A percentile compares a stretch with the other conserved stretches of the same genome.
Conservation (phyloP, 176 grass and related monocot species). For the Avena insularis region DNA sequence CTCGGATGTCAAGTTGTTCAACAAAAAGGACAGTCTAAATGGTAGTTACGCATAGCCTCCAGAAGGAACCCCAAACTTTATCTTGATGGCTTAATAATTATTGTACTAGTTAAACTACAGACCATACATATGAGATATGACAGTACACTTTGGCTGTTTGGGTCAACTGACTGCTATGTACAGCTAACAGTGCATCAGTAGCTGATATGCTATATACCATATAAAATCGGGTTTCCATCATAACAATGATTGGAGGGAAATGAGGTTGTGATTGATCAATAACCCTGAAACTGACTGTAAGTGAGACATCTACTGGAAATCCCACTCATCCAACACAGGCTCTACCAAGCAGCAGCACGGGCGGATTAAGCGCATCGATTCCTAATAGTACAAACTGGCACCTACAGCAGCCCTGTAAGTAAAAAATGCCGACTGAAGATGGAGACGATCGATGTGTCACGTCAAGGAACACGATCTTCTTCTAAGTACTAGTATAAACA, state of each 20-base stretch:
- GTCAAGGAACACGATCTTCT: neutral
- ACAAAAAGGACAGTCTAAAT: neutral
- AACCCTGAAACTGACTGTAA: neutral
- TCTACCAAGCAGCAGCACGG: neutral
- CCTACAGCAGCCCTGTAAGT: neutral
- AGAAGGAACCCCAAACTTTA: neutral
- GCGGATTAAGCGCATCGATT: neutral
- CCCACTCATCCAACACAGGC: neutral
- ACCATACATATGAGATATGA: no score
- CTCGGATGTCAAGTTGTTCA: neutral
- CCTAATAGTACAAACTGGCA: neutral
- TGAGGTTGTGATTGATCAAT: neutral
- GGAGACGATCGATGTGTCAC: neutral
- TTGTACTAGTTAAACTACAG: no score
- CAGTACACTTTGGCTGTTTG: neutral
- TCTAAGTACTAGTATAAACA: neutral
- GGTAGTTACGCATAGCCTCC: neutral
- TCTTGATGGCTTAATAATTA: no score
- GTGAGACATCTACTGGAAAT: neutral
- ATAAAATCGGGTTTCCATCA: neutral
- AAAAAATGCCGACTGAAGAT: neutral
- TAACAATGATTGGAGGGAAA: neutral
- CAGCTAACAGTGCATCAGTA: constrained; percentile 25
- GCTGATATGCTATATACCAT: neutral
- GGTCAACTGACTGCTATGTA: neutral